phyloP scores from a whole-genome alignment of 176 grass and related monocot species.

The Themeda triandra region DNA sequence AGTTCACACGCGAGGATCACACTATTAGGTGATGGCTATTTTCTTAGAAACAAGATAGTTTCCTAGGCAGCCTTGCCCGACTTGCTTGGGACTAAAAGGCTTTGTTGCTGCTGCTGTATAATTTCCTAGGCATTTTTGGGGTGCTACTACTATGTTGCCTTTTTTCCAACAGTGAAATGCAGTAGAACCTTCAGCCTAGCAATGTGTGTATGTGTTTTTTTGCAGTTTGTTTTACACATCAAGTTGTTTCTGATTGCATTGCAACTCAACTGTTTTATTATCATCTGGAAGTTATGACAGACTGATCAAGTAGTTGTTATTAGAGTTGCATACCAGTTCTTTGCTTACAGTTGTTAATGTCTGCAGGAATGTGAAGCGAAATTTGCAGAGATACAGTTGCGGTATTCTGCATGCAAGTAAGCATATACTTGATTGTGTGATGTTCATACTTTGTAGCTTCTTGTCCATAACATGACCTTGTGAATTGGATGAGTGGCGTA shows the following conservation, averaged over 20 bases:
- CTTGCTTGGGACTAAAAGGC: neutral
- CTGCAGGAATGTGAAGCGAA: conserved; percentile 82
- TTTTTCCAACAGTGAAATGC: neutral
- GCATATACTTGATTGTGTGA: conserved; percentile 3
- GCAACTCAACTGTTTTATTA: neutral
- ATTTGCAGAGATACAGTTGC: conserved; percentile 68
- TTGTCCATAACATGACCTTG: no score
- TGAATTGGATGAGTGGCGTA: neutral
- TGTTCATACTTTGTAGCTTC: neutral
- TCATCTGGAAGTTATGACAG: neutral
- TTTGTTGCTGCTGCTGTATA: neutral
- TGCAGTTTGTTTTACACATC: neutral
- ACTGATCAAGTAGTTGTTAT: neutral
- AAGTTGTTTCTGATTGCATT: conserved; percentile 12
- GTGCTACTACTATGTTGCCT: neutral
- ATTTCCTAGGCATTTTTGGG: neutral
- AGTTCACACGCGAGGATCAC: neutral
- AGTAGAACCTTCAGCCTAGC: neutral
- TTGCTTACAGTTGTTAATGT: conserved; percentile 13
- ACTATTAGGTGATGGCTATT: neutral
- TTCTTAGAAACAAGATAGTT: conserved; percentile 4
- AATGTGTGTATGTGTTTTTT: neutral
- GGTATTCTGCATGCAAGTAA: conserved; percentile 80
- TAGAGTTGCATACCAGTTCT: neutral
- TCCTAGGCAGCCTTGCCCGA: neutral